These are phyloP conservation scores for Begonia peltatifolia DNA, from an alignment of 306 rosid species.

Conservation along the genomic window DNA sequence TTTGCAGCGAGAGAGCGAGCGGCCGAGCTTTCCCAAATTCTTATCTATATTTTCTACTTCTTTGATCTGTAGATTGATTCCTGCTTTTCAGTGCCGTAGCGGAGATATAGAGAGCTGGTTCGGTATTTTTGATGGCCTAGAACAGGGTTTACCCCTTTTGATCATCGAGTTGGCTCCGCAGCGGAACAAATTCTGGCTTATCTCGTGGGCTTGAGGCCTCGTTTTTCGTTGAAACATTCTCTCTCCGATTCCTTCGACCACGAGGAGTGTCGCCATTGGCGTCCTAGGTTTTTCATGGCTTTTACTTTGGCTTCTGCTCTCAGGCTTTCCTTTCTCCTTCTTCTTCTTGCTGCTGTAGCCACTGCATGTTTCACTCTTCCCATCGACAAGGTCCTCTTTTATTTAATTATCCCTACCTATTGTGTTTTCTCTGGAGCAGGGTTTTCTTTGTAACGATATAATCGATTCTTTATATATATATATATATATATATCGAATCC, in stretches of 20 bases:
- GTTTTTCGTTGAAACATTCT: constrained; percentile 25
- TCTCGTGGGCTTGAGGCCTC: constrained; percentile 24
- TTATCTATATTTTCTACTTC: too few relatives aligned
- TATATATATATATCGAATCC: too few relatives aligned
- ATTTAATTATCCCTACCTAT: too few relatives aligned
- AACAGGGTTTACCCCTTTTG: background rate
- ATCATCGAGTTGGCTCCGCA: too few relatives aligned
- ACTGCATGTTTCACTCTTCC: constrained; percentile 33
- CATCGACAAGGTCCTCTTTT: constrained; percentile 22
- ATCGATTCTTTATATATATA: too few relatives aligned
- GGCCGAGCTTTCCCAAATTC: too few relatives aligned
- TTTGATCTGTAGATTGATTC: too few relatives aligned
- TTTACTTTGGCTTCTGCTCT: constrained; percentile 22
- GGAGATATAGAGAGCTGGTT: too few relatives aligned
- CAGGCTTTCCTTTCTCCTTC: constrained; percentile 17
- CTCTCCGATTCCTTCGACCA: constrained; percentile 14
- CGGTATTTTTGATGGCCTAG: background rate
- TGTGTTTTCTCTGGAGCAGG: too few relatives aligned
- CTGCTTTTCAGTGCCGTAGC: too few relatives aligned
- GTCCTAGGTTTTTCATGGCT: constrained; percentile 24
- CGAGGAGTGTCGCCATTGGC: constrained; percentile 22
- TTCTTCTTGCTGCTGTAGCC: constrained; percentile 28
- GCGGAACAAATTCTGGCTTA: constrained; percentile 24
- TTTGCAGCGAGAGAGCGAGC: too few relatives aligned
- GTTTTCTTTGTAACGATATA: too few relatives aligned